Conservation (phyloP, 2,329 filamentous ascomycete species). For the Alternaria burnsii region DNA sequence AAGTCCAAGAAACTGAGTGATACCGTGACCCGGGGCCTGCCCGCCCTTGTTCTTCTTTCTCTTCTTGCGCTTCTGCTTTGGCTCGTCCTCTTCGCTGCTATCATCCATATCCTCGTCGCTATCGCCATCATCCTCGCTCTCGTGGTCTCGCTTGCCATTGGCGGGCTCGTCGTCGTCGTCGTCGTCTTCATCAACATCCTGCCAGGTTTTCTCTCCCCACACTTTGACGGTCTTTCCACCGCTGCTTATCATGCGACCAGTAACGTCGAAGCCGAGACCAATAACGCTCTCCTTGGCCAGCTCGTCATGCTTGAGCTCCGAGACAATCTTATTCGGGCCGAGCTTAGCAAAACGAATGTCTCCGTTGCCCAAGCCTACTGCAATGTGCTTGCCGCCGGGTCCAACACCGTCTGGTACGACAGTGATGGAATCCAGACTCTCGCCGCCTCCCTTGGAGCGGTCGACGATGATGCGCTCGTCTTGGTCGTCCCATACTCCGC, state of each 20-base stretch:
- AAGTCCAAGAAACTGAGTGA: slow-evolving; percentile 48
- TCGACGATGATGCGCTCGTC: slow-evolving; percentile 87
- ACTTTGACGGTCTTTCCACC: slow-evolving; percentile 88
- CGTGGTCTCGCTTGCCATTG: slow-evolving; percentile 52
- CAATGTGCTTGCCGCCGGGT: slow-evolving; percentile 73
- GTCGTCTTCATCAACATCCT: slow-evolving; percentile 56
- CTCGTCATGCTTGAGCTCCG: slow-evolving; percentile 79
- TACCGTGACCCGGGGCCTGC: slow-evolving; percentile 44
- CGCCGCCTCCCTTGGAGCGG: slow-evolving; percentile 67
- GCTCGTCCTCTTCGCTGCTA: slow-evolving; percentile 57
- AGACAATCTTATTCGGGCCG: slow-evolving; percentile 74
- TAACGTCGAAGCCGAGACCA: slow-evolving; percentile 82
- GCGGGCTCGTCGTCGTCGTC: slow-evolving; percentile 59
- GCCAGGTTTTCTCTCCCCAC: slow-evolving; percentile 77
- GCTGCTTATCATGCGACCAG: slow-evolving; percentile 86
- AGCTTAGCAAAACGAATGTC: slow-evolving; percentile 79
- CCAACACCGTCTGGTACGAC: slow-evolving; percentile 75
- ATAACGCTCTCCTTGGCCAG: slow-evolving; percentile 77
- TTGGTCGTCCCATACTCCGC: slow-evolving; percentile 93
- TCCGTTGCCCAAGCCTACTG: slow-evolving; percentile 84
- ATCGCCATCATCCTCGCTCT: slow-evolving; percentile 41
- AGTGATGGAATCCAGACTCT: slow-evolving; percentile 81
- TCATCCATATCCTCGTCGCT: slow-evolving; percentile 51
- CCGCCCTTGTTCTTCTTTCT: slow-evolving; percentile 52
- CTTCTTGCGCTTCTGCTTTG: slow-evolving; percentile 54